Base-by-base conservation (phyloP, 176 grass and related monocot genomes). In the Zea luxurians region DNA sequence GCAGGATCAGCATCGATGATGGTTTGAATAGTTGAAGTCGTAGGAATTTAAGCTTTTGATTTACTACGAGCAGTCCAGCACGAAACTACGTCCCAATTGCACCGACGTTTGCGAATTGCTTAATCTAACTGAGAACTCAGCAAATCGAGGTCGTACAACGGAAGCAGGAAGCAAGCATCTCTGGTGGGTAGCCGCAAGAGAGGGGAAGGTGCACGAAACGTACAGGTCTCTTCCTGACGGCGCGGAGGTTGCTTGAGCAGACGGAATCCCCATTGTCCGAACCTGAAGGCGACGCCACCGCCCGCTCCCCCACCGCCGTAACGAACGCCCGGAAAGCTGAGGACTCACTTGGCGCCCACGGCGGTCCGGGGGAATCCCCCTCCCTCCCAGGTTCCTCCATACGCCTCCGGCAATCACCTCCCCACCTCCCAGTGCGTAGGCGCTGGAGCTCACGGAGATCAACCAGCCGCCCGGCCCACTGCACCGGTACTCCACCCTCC, bases 161-260 rank as follows among this genome's bases (percentile, higher is more conserved):
- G 52, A 13, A 60, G 65, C 34, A 73, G 35, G 27, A 89, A 81
- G 72, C 66, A 89, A 81, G 71, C 78, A 89, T 84, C 87, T 85
- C 46, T 53, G 55, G 81, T 64, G 27, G 27, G 27, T 84, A 66
- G 73, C 52, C 60, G 47, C 43, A 59, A 60, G 50, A 72, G 78
- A 76, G 49, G 67, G 74, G 85, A 87, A 76, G 89, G 82, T 62
- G 76, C 48, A 74, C 58, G 77, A 93, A 74, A 84, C 87, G 73
- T 93, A 97, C 93, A 55, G 93, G 84, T n/a, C 79, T 97, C 85
- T 71, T 97, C 73, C 68, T 86, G 78, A 83, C 69, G 57, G 78
- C 20, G 64, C 78, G 60, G 67, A 90, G 84, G 61, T 84, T 83
- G 79, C 84, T 82, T 73, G 84, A 79, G 45, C 70, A 57, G 68